phyloP scores from a whole-genome alignment of 2,329 filamentous ascomycete genomes.

The Bipolaris victoriae region DNA sequence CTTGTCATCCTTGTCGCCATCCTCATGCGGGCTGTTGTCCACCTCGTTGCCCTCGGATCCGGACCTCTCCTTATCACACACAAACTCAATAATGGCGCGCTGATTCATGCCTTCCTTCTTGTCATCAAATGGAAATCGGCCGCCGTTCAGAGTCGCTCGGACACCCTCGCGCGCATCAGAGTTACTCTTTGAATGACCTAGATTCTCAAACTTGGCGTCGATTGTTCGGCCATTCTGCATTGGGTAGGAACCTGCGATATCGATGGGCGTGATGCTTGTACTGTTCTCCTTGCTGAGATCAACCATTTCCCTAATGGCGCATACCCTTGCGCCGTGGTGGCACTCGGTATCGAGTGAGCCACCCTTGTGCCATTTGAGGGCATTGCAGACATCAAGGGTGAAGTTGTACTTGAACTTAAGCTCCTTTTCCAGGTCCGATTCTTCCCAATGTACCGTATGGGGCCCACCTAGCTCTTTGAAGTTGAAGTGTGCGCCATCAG shows the following conservation, averaged over 20 bases:
- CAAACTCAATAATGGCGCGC: slow-evolving; percentile 81
- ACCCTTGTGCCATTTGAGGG: slow-evolving; percentile 67
- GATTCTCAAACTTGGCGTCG: slow-evolving; percentile 68
- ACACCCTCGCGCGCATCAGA: slow-evolving; percentile 75
- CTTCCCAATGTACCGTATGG: slow-evolving; percentile 67
- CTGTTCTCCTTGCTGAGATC: slow-evolving; percentile 57
- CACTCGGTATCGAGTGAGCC: slow-evolving; percentile 62
- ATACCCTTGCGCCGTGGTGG: slow-evolving; percentile 74
- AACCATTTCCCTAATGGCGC: slow-evolving; percentile 70
- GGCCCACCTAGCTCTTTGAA: slow-evolving; percentile 69
- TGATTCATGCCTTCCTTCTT: slow-evolving; percentile 63
- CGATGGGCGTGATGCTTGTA: slow-evolving; percentile 64
- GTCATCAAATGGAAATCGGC: slow-evolving; percentile 54
- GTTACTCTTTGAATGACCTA: slow-evolving; percentile 69
- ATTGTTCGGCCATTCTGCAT: slow-evolving; percentile 62
- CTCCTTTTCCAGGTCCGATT: slow-evolving; percentile 52
- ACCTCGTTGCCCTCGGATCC: slow-evolving; percentile 74
- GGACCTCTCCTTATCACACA: slow-evolving; percentile 75
- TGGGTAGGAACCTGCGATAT: slow-evolving; percentile 75
- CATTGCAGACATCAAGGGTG: slow-evolving; percentile 76
- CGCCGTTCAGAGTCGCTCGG: slow-evolving; percentile 69
- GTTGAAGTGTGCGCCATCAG: slow-evolving; percentile 67
- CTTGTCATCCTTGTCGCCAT: slow-evolving; percentile 53
- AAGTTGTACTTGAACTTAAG: slow-evolving; percentile 76
- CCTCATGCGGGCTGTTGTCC: slow-evolving; percentile 62